phyloP scores from a whole-genome alignment of 2,329 filamentous ascomycete genomes.

The Plectosphaerella plurivora region DNA sequence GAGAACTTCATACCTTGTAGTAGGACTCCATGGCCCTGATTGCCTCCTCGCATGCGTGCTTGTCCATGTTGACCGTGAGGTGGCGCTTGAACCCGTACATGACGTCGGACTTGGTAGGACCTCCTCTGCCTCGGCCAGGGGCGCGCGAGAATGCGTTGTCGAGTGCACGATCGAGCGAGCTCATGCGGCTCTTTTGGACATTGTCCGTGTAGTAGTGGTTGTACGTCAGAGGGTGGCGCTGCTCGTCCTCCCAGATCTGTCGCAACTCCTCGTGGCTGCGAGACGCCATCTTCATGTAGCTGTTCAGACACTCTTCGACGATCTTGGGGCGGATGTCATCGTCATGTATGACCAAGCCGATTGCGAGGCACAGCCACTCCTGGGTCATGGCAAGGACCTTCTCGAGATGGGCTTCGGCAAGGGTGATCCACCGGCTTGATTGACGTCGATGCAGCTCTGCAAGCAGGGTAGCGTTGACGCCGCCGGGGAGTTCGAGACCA shows the following conservation, averaged over 20 bases:
- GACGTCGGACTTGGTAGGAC: neutral
- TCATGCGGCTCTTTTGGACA: constrained; percentile 23
- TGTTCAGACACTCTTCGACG: constrained; percentile 32
- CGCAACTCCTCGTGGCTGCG: constrained; percentile 8
- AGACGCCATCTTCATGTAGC: constrained; percentile 37
- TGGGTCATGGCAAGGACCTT: constrained; percentile 27
- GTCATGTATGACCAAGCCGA: neutral
- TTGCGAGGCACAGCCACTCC: neutral
- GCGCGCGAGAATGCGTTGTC: neutral
- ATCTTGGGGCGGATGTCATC: constrained; percentile 20
- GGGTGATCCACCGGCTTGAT: constrained; percentile 44
- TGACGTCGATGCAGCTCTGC: constrained; percentile 57
- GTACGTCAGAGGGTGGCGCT: constrained; percentile 47
- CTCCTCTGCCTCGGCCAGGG: neutral
- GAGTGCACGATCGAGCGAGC: neutral
- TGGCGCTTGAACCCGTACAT: constrained; percentile 9
- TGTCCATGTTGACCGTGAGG: constrained; percentile 22
- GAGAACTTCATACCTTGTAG: constrained; percentile 27
- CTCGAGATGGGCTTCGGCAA: constrained; percentile 27
- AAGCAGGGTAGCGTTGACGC: constrained; percentile 56
- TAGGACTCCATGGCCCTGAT: constrained; percentile 34
- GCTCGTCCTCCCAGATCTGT: no score
- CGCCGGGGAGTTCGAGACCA: constrained; percentile 52
- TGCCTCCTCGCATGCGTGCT: constrained; percentile 22
- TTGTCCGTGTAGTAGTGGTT: constrained; percentile 40